Evolutionary conservation across 306 rosid genomes (phyloP), one percentile per base, ranked within the genome.

Genomic region (Cucurbita argyrosperma): DNA sequence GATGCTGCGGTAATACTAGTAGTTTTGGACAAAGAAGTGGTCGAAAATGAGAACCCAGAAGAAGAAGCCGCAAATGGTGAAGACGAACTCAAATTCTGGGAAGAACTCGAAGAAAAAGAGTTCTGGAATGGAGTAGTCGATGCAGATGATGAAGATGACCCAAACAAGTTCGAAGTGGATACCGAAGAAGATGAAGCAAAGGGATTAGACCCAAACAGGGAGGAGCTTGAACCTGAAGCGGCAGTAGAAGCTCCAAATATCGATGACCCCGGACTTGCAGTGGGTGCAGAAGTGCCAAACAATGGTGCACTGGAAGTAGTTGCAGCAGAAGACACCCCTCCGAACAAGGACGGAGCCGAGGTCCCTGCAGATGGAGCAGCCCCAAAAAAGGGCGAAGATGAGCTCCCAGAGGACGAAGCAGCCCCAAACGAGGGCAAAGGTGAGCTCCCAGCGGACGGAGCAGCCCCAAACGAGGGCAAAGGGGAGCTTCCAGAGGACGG

Each of bases 101-200:
- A 43, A 49, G 88, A 69, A 61, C 63, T 55, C 26, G 77, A 43
- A 43, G 85, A 69, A 30, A 83, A 72, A 7, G 86, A 38, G 74
- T 18, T 82, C 8, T 85, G 64, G 77, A 88, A 83, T 9, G 81
- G 70, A 68, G 83, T 5, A n/a, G 80, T 18, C 5, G 87, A n/a
- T 16, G 68, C 78, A 45, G 86, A 76, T 6, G 86, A 72, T 0
- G 63, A 47, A 23, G 79, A 63, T 4, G 79, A 57, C 60, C 61
- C 63, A 72, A 80, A 76, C 58, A 56, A 75, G 59, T 40, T 18
- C 1, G 83, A 49, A 55, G 78, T 35, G 10, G 86, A 46, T 40
- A 51, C 45, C 5, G 82, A 53, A 35, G 86, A 59, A 54, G 76
- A 30, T 30, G 80, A 30, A 7, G 62, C 75, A 11, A 59, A 76